Conservation (phyloP, 805 yeast genomes). For the Kluyveromyces starmeri region DNA sequence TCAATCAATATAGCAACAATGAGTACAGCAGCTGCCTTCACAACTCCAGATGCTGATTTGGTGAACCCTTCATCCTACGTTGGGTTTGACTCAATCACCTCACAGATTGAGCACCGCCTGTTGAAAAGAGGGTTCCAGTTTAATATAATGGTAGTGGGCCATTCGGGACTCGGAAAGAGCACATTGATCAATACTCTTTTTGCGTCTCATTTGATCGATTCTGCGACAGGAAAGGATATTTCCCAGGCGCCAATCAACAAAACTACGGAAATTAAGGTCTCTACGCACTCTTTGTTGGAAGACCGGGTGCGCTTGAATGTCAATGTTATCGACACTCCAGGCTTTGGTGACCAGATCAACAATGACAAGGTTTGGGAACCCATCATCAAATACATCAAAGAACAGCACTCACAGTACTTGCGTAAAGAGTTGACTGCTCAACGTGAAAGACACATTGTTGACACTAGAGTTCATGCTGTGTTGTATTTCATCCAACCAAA, state of each 20-base stretch:
- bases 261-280: conserved; percentile 75
- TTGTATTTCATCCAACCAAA: conserved; percentile 87
- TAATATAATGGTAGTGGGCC: conserved; percentile 89
- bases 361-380: conserved; percentile 97
- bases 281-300: conserved; percentile 65
- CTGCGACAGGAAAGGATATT: conserved; percentile 57
- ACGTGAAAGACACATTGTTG: conserved; percentile 73
- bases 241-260: conserved; percentile 68
- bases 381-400: conserved; percentile 85
- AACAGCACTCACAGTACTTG: conserved; percentile 84
- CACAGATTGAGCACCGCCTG: conserved; percentile 87
- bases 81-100: conserved; percentile 93
- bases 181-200: conserved; percentile 87
- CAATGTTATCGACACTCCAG: conserved; percentile 93
- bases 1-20: too few species aligned
- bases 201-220: conserved; percentile 65
- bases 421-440: conserved; percentile 93
- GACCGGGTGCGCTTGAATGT: conserved; percentile 80
- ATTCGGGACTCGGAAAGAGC: conserved; percentile 90
- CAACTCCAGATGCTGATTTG: background rate
- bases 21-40: background rate
- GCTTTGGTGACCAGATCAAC: conserved; percentile 94
- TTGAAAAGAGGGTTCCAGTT: conserved; percentile 90
- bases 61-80: conserved; percentile 67
- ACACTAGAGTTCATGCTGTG: conserved; percentile 89